Evolutionary conservation across 1,284 basidiomycete genomes (phyloP).

Genomic region (Tilletia caries): DNA sequence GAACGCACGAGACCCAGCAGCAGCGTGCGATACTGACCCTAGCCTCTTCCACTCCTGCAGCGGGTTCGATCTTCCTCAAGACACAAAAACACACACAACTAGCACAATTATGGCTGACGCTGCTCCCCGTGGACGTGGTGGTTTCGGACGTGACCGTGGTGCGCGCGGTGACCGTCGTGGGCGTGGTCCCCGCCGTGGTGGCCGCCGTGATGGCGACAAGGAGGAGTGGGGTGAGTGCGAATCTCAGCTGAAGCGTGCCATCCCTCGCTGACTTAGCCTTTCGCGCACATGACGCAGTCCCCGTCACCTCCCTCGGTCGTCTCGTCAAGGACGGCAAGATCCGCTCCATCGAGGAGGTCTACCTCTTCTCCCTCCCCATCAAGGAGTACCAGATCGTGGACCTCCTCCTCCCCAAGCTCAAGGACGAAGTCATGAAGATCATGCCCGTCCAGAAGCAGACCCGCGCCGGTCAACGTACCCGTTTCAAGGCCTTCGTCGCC

Average conservation of each 20-base stretch:
- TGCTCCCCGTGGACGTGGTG: conserved; percentile 60
- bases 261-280: too few relatives aligned
- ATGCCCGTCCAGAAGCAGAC: conserved; percentile 99
- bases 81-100: conserved; percentile 5
- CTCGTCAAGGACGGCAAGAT: conserved; percentile 99
- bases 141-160: conserved; percentile 62
- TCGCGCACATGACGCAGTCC: conserved; percentile 57
- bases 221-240: conserved; percentile 75
- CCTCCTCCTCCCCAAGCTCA: conserved; percentile 53
- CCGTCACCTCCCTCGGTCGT: conserved; percentile 98
- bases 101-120: conserved; percentile 53
- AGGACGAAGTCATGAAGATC: conserved; percentile 98
- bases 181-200: conserved; percentile 86
- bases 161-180: conserved; percentile 77
- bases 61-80: neutral
- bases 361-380: conserved; percentile 94
- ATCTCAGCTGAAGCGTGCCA: too few relatives aligned
- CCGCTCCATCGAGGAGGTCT: conserved; percentile 99
- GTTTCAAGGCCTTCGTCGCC: conserved; percentile 99
- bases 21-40: too few relatives aligned
- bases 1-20: too few relatives aligned
- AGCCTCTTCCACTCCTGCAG: too few relatives aligned
- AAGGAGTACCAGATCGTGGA: conserved; percentile 54
- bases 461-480: conserved; percentile 97
- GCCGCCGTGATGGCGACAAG: conserved; percentile 98